Conservation (phyloP, 805 yeast genomes). For the Ogataea paraovalis region DNA sequence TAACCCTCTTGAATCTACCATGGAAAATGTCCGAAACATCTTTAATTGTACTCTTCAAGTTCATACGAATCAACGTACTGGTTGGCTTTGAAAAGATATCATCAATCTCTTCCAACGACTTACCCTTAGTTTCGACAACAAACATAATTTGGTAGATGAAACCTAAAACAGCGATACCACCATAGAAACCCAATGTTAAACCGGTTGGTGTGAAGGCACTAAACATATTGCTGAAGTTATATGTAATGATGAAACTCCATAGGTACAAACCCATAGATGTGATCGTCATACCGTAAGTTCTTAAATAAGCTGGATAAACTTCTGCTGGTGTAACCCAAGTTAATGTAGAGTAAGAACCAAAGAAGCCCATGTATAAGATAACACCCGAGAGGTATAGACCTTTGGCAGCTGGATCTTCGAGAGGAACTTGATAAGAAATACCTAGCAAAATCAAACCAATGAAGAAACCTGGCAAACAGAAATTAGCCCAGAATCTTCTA, state of each 20-base stretch:
- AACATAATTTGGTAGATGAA: constrained; percentile 49
- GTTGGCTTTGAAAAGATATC: constrained; percentile 53
- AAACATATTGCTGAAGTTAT: constrained; percentile 57
- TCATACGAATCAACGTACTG: constrained; percentile 32
- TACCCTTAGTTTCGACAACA: constrained; percentile 71
- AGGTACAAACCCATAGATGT: constrained; percentile 52
- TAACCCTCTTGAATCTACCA: constrained; percentile 14
- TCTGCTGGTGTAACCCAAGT: constrained; percentile 72
- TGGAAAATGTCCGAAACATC: constrained; percentile 18
- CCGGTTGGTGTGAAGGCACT: constrained; percentile 58
- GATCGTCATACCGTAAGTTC: constrained; percentile 64
- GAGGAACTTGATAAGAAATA: constrained; percentile 46
- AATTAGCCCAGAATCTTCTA: constrained; percentile 58
- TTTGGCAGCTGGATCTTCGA: constrained; percentile 43
- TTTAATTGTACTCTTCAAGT: constrained; percentile 24
- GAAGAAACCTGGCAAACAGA: constrained; percentile 50
- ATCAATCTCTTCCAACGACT: constrained; percentile 70
- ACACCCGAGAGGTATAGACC: constrained; percentile 62
- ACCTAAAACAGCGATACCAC: constrained; percentile 61
- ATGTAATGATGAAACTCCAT: constrained; percentile 62
- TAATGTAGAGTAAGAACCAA: constrained; percentile 62
- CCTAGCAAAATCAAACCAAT: constrained; percentile 60
- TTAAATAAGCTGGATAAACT: constrained; percentile 52
- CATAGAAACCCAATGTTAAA: constrained; percentile 61
- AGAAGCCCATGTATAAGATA: constrained; percentile 60